Conservation (phyloP, 352 stramenopile genomes). For the Pythium rhizo-oryzae region DNA sequence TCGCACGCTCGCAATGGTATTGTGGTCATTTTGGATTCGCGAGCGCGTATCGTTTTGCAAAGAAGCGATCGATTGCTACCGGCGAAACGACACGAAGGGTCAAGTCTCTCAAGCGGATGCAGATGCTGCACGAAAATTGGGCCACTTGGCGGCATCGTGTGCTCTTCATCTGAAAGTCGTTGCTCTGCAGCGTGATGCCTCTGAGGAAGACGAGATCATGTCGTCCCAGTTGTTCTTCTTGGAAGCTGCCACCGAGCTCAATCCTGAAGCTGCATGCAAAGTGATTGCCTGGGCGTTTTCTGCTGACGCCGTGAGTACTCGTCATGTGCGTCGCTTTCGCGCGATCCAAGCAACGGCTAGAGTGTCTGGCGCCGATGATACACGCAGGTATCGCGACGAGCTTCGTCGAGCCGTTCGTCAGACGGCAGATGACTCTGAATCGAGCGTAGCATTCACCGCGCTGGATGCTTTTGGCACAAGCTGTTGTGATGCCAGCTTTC, state of each 20-base stretch:
- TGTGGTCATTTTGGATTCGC: slow-evolving; percentile 47
- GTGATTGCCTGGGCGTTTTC: slow-evolving; percentile 22
- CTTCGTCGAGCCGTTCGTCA: neutral
- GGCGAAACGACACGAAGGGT: neutral
- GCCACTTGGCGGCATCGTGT: slow-evolving; percentile 36
- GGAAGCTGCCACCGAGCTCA: slow-evolving; percentile 24
- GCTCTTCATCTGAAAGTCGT: slow-evolving; percentile 45
- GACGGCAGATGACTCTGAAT: neutral
- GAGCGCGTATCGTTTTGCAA: slow-evolving; percentile 39
- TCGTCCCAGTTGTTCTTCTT: slow-evolving; percentile 42
- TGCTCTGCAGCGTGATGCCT: slow-evolving; percentile 15
- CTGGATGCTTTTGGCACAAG: slow-evolving; percentile 29
- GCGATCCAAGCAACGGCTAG: neutral
- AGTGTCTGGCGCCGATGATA: neutral
- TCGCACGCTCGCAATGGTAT: slow-evolving; percentile 34
- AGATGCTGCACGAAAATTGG: neutral
- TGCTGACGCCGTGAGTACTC: slow-evolving; percentile 1
- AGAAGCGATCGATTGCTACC: slow-evolving; percentile 2
- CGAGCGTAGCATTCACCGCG: no score
- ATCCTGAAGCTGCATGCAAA: neutral
- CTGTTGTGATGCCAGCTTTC: slow-evolving; percentile 37
- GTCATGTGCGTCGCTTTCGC: slow-evolving; percentile 17
- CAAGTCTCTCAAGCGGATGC: no score
- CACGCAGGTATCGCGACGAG: neutral
- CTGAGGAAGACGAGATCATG: slow-evolving; percentile 33